Base-by-base conservation (phyloP, 306 rosid genomes). In the Vigna radiata region DNA sequence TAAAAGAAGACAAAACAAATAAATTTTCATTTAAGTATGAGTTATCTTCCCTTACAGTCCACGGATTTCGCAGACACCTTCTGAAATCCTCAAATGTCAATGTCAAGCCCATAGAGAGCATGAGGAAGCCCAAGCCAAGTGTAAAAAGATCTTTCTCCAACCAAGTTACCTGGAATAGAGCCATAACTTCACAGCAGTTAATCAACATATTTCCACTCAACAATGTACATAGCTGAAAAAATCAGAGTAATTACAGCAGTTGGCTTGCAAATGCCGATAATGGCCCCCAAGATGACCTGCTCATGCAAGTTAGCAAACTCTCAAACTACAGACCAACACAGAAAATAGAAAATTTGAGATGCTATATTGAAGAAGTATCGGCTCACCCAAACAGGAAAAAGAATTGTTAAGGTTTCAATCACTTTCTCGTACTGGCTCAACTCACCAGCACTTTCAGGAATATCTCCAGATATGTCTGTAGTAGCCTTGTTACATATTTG, bases 101-200 rank as follows among this genome's bases (percentile, higher is more conserved):
- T 44, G 98, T 95, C 87, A 90, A 84, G 59, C 98, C 98, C 98
- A 95, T 92, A 3, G 97, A 95, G 63, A 95, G 91, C 97, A 95
- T 95, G 63, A 95, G 98, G 82, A 95, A 90, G 68, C 98, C 98
- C 68, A 90, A 82, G 61, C 92, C 95, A 79, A 92, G 79, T 19
- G 97, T 92, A 79, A 95, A 95, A 49, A 95, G 90, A 82, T 95
- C 97, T 14, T 87, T 90, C 90, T 85, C 83, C 92, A 95, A 81
- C 98, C 98, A 92, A 65, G 96, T 90, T 73, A 95, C 97, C 97
- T 90, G 87, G 68, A 83, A 76, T 75, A 79, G 78, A 71, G 75
- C 50, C 83, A 74, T 37, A 77, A 77, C 21, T 44, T 61, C 18
- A 80, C 8, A 72, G 29, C 54, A 73, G 73, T 82, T 75, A 79